Percentiles rank a stretch among this genome's conserved stretches.
Evolutionary conservation across 164 flowering plant species (phyloP).

Genomic region (Magnolia officinalis): DNA sequence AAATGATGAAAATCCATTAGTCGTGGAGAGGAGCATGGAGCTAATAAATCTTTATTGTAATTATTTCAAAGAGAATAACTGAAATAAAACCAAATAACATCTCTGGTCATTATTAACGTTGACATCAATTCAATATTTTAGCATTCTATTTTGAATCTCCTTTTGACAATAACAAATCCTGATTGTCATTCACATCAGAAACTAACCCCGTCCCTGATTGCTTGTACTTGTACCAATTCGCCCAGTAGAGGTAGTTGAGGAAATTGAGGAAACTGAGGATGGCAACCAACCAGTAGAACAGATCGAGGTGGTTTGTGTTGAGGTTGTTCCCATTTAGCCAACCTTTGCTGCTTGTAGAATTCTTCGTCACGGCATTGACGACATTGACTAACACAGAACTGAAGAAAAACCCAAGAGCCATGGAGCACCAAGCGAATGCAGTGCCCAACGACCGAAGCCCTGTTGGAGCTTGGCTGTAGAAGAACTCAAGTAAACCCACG

Average conservation of each 20-base stretch:
- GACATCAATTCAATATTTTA: no score
- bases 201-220: neutral
- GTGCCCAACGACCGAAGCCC: slow-evolving; percentile 38
- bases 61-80: no score
- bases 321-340: slow-evolving; percentile 53
- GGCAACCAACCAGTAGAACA: slow-evolving; percentile 46
- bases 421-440: slow-evolving; percentile 46
- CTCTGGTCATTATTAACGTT: no score
- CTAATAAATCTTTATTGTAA: no score
- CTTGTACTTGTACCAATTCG: slow-evolving; percentile 40
- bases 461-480: slow-evolving; percentile 50
- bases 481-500: slow-evolving; percentile 46
- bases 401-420: slow-evolving; percentile 48
- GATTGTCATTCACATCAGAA: neutral
- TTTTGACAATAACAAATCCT: neutral
- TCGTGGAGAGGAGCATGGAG: no score
- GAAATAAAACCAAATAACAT: no score
- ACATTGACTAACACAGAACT: slow-evolving; percentile 42
- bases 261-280: slow-evolving; percentile 39
- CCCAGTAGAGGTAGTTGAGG: slow-evolving; percentile 30
- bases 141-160: no score
- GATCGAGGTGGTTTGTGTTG: slow-evolving; percentile 44
- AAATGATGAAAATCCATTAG: no score
- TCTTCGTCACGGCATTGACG: slow-evolving; percentile 31
- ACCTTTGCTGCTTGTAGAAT: slow-evolving; percentile 25